These are phyloP conservation scores for Gymnopus androsaceus DNA, from an alignment of 1,284 basidiomycete genomes.

Conservation along the genomic window DNA sequence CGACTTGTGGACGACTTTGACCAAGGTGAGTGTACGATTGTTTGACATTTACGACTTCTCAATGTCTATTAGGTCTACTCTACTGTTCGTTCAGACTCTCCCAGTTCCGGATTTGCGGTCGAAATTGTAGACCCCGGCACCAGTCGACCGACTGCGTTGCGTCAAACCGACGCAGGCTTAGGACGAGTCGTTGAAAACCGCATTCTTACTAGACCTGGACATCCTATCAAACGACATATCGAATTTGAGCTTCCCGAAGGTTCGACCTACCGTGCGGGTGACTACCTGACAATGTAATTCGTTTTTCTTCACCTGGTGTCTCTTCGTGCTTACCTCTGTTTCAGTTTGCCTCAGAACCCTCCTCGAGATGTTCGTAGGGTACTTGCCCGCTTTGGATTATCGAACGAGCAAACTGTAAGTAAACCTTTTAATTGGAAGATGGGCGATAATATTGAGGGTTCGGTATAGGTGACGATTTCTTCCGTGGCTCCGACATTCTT, in stretches of 20 bases:
- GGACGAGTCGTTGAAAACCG: conserved; percentile 43
- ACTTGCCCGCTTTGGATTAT: conserved; percentile 39
- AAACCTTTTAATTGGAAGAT: background rate
- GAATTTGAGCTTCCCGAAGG: conserved; percentile 47
- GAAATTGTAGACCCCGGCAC: conserved; percentile 36
- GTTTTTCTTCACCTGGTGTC: background rate
- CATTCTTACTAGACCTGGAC: conserved; percentile 40
- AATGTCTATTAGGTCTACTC: conserved; percentile 26
- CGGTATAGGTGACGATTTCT: conserved; percentile 37
- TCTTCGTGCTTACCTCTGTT: background rate
- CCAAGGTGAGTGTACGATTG: conserved; percentile 27
- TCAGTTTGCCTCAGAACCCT: conserved; percentile 44
- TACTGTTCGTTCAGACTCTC: conserved; percentile 24
- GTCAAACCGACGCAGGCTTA: conserved; percentile 41
- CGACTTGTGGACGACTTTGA: conserved; percentile 41
- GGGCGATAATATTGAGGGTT: background rate
- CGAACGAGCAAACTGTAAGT: conserved; percentile 43
- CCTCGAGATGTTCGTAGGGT: conserved; percentile 40
- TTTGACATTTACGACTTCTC: background rate
- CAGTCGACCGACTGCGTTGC: conserved; percentile 37
- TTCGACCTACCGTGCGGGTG: conserved; percentile 44
- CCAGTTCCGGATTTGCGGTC: conserved; percentile 29
- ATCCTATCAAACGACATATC: conserved; percentile 46
- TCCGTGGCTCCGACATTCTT: conserved; percentile 43
- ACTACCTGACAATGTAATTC: conserved; percentile 50